Evolutionary conservation across 2,329 filamentous ascomycete species (phyloP), one percentile per base, ranked within the genome.

Genomic region (Botryotinia calthae): DNA sequence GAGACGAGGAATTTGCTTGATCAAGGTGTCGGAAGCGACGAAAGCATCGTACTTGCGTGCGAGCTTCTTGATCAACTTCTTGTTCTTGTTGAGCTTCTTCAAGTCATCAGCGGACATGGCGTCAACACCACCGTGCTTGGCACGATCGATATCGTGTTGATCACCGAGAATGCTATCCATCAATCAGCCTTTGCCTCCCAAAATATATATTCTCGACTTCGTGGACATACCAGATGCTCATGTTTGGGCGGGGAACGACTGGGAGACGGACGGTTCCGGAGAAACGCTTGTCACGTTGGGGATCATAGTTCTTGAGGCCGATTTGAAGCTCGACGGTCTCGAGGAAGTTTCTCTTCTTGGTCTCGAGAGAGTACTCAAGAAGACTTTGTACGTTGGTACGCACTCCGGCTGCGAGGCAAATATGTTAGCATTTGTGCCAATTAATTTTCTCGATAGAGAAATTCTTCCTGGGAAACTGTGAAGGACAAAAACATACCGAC

Each of bases 11-110:
- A 99, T 98, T 90, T 98, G 95, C 92, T 97, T 98, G 92, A 99
- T 98, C 83, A 99, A 88, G 83, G 92, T 88, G 84, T 99, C 96
- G 84, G 95, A 98, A 84, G 96, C 93, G 84, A 99, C 87, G 88
- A 99, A 99, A 81, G 96, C 96, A 86, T 99, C 96, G 91, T 99
- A 98, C 90, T 99, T 99, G 91, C 95, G 94, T 78, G 96, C 96
- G 80, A 99, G 93, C 93, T 99, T 99, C 94, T 99, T 99, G 92
- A 99, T 98, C 83, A 98, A 92, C 93, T 99, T 99, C 93, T 99
- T 98, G 94, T 99, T 99, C 94, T 99, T 99, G 93, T 99, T 99
- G 81, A 99, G 94, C 93, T 99, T 99, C 93, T 99, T 99, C 87
- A 99, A 88, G 87, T 99, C 96, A 82, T 99, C 96, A 79, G 93